These are phyloP conservation scores for Boletus tomentosulus DNA, from an alignment of 768 basidiomycete genomes.

Conservation along the genomic window DNA sequence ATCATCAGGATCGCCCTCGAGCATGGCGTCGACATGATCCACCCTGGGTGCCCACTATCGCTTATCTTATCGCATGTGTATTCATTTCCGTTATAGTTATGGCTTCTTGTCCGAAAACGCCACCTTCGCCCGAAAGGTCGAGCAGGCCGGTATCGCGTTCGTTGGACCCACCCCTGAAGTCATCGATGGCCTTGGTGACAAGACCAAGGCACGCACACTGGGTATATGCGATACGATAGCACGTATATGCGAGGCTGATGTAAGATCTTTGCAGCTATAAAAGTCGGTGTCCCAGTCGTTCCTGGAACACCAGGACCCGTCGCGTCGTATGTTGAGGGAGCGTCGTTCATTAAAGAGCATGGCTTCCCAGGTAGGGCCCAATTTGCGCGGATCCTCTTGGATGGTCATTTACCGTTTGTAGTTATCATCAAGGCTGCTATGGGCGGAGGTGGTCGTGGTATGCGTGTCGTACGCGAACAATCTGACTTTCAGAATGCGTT, in stretches of 20 bases:
- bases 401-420: constrained; percentile 26
- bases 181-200: constrained; percentile 97
- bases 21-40: constrained; percentile 99
- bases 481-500: constrained; percentile 87
- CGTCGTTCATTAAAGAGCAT: constrained; percentile 88
- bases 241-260: constrained; percentile 1
- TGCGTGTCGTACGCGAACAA: constrained; percentile 97
- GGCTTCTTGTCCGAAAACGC: constrained; percentile 99
- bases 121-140: constrained; percentile 94
- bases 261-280: constrained; percentile 57
- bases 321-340: constrained; percentile 70
- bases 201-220: constrained; percentile 92
- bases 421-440: constrained; percentile 99
- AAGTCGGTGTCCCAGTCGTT: constrained; percentile 90
- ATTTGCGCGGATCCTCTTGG: neutral
- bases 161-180: constrained; percentile 94
- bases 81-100: constrained; percentile 51
- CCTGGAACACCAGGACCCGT: constrained; percentile 98
- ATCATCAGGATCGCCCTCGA: constrained; percentile 96
- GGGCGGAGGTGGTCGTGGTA: constrained; percentile 98
- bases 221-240: constrained; percentile 40
- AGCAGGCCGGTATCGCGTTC: constrained; percentile 95
- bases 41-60: constrained; percentile 69
- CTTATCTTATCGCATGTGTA: neutral
- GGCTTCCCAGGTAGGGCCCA: constrained; percentile 78